Evolutionary conservation across 1,284 basidiomycete species (phyloP).

Genomic region (Melanopsichium pennsylvanicum): DNA sequence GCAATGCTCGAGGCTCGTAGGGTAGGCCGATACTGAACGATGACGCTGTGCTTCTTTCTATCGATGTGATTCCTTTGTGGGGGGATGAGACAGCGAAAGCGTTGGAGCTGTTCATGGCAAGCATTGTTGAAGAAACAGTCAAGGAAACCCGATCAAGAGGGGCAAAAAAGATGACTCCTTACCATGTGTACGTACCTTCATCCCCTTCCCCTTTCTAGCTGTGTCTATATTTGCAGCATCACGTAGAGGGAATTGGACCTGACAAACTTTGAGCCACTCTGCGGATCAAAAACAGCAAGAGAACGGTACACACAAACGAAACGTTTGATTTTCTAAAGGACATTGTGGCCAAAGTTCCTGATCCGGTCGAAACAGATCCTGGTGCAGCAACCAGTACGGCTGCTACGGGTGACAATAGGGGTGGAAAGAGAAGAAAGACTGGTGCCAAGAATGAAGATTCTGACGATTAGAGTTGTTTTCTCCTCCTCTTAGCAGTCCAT

Average conservation of each 20-base stretch:
- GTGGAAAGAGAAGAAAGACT: slow-evolving; percentile 49
- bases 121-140: slow-evolving; percentile 83
- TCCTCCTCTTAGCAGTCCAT: not conserved
- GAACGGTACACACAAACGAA: slow-evolving; percentile 85
- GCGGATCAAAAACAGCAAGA: slow-evolving; percentile 74
- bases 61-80: too few relatives aligned
- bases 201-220: slow-evolving; percentile 5
- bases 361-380: slow-evolving; percentile 72
- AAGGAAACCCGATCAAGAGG: slow-evolving; percentile 83
- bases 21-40: too few relatives aligned
- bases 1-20: too few relatives aligned
- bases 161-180: slow-evolving; percentile 88
- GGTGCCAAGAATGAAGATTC: slow-evolving; percentile 28
- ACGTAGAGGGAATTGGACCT: too few relatives aligned
- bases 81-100: slow-evolving; percentile 81
- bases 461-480: slow-evolving; percentile 12
- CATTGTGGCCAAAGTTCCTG: slow-evolving; percentile 86
- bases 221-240: too few relatives aligned
- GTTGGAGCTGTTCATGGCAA: slow-evolving; percentile 88
- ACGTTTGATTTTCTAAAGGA: slow-evolving; percentile 96
- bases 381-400: slow-evolving; percentile 1
- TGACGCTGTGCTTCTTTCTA: too few relatives aligned
- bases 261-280: not conserved
- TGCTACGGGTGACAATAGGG: slow-evolving; percentile 32
- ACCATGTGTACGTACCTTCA: slow-evolving; percentile 81